Percentiles rank a stretch among this genome's conserved stretches.
Conservation (phyloP, 148 eudicot species). For the Rhododendron ovatum region DNA sequence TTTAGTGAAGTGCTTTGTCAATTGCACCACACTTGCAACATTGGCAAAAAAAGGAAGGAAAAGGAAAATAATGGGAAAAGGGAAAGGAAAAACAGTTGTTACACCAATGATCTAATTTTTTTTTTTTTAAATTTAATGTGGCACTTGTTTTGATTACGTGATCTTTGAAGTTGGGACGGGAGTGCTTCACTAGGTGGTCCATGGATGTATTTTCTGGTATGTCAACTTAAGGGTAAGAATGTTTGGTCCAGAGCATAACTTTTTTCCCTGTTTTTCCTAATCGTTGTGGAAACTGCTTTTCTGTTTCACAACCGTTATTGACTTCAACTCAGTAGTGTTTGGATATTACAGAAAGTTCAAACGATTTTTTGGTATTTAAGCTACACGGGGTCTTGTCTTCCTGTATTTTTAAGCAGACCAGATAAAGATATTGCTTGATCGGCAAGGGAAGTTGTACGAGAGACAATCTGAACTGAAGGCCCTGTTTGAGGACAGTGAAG, state of each 20-base stretch:
- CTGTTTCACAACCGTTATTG: not conserved
- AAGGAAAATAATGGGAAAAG: not conserved
- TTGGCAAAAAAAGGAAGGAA: not conserved
- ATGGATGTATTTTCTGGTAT: not conserved
- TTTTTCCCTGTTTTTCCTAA: not conserved
- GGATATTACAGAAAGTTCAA: not conserved
- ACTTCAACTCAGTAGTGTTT: not conserved
- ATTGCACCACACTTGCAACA: not conserved
- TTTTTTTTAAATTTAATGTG: not conserved
- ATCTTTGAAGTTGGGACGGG: not conserved
- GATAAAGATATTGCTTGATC: conserved; percentile 70
- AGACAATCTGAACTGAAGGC: conserved; percentile 79
- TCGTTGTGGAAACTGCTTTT: not conserved
- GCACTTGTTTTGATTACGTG: not conserved
- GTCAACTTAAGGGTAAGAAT: not conserved
- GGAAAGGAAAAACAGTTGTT: not conserved
- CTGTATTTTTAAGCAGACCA: conserved; percentile 51
- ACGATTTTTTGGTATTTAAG: not conserved
- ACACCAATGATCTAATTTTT: not conserved
- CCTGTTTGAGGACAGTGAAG: conserved; percentile 58
- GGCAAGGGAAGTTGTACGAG: conserved; percentile 71
- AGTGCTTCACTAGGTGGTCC: not conserved
- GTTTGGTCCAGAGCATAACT: not conserved
- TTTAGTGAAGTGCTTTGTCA: not conserved
- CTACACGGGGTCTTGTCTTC: not conserved